Evolutionary conservation across 2,329 filamentous ascomycete species (phyloP), one percentile per base, ranked within the genome.

Genomic region (Epichloe baconii): DNA sequence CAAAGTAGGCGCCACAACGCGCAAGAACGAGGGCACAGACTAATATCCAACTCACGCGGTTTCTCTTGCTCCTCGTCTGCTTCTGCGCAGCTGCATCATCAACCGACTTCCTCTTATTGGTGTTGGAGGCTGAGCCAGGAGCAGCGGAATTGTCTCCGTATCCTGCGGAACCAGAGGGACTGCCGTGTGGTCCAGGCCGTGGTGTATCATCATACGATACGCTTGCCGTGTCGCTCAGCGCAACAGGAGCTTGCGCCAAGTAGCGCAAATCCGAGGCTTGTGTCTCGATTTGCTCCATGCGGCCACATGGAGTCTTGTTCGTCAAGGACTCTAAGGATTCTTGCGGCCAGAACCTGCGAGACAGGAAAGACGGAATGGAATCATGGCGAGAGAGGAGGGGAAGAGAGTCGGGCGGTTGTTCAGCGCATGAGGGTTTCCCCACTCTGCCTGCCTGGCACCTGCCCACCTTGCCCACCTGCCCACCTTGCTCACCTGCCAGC

Each of bases 51-150:
- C 73, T 66, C 58, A 78, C 75, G 61, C 78, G 67, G 56, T 81
- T 82, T 53, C 78, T 73, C 62, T 81, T 82, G 63, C 76, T 80
- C 57, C 78, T 67, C 64, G 78, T 77, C 66, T 77, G 74, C 62
- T 74, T 77, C 62, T 75, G 76, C 17, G 64, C 53, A 17, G 55
- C 57, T 14, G 66, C 71, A 40, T 74, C 73, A 38, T 72, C 71
- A 10, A 69, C 62, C 15, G 66, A 66, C 62, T 69, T 68, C 50
- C 64, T 64, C 63, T 66, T 68, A 56, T 55, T 65, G 56, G 57
- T 55, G 54, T 55, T 61, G 51, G 54, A 8, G 10, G 34, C 21
- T 11, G 51, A 47, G 11, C 17, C 43, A 37, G n/a, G 43, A 34
- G 35, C 58, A 46, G 73, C 71, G 73, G 72, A 74, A 75, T 74